These are phyloP conservation scores for Russula sp. DNA, from an alignment of 768 basidiomycete genomes.

Conservation along the genomic window DNA sequence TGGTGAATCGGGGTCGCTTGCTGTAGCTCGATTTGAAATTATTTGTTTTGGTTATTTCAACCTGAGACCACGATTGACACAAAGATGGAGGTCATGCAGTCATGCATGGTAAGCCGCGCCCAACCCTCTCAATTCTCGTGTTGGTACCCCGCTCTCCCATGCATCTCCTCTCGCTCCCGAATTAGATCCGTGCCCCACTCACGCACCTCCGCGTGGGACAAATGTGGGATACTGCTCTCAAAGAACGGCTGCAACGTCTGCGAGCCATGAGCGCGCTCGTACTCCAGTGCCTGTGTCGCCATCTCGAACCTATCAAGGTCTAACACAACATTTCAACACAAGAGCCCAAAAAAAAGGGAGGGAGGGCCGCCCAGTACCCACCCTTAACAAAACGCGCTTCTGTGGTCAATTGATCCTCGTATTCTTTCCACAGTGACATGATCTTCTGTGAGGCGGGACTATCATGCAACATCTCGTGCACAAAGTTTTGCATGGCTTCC, in stretches of 20 bases:
- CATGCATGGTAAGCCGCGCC: background rate
- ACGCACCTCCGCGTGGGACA: conserved; percentile 70
- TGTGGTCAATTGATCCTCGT: conserved; percentile 66
- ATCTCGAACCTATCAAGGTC: conserved; percentile 88
- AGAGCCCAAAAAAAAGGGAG: background rate
- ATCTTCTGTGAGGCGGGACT: conserved; percentile 68
- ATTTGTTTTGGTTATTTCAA: too few relatives aligned
- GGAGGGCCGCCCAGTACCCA: conserved; percentile 43
- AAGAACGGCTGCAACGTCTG: conserved; percentile 69
- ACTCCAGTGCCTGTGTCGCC: conserved; percentile 80
- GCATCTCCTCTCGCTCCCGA: conserved; percentile 44
- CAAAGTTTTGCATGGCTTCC: conserved; percentile 90
- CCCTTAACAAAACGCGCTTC: conserved; percentile 91
- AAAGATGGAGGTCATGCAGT: background rate
- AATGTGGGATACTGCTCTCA: conserved; percentile 69
- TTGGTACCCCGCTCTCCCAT: background rate
- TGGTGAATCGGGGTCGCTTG: background rate
- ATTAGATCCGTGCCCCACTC: conserved; percentile 63
- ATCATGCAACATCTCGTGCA: conserved; percentile 83
- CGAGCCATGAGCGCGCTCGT: conserved; percentile 54
- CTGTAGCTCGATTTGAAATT: background rate
- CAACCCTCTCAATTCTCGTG: background rate
- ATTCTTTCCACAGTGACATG: conserved; percentile 77
- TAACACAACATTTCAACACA: conserved; percentile 33
- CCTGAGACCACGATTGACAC: too few relatives aligned